Evolutionary conservation across 305 asterid species (phyloP).

Genomic region (Fraxinus ornus): DNA sequence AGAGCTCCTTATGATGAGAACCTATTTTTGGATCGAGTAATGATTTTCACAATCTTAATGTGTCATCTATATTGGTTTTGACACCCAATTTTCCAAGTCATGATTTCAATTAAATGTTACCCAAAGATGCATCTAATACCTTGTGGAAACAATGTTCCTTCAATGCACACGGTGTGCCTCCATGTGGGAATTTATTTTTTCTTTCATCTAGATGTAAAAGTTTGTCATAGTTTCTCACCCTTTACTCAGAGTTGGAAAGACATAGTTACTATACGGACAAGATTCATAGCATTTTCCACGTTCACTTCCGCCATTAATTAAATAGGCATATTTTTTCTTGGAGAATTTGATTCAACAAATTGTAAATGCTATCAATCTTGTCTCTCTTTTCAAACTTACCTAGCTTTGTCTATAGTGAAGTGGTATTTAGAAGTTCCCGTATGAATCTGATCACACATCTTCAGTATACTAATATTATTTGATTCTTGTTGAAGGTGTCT

Average conservation of each 20-base stretch:
- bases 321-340: too few species aligned
- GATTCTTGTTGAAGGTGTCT: too few species aligned
- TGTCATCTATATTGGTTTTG: conserved; percentile 17
- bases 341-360: too few species aligned
- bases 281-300: too few species aligned
- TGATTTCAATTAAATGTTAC: not conserved
- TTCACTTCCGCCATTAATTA: too few species aligned
- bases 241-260: not conserved
- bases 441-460: too few species aligned
- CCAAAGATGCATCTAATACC: not conserved
- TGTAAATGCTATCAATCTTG: too few species aligned
- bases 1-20: conserved; percentile 57
- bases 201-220: not conserved
- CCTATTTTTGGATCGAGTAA: conserved; percentile 82
- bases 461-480: too few species aligned
- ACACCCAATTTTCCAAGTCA: not conserved
- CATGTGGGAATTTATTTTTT: not conserved
- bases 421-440: too few species aligned
- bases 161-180: not conserved
- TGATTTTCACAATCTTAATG: conserved; percentile 1
- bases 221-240: not conserved
- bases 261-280: not conserved
- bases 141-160: not conserved
- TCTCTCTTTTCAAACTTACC: too few species aligned
- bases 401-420: too few species aligned